phyloP scores from a whole-genome alignment of 202 grass and related monocot genomes.

The Cymbopogon flexuosus region DNA sequence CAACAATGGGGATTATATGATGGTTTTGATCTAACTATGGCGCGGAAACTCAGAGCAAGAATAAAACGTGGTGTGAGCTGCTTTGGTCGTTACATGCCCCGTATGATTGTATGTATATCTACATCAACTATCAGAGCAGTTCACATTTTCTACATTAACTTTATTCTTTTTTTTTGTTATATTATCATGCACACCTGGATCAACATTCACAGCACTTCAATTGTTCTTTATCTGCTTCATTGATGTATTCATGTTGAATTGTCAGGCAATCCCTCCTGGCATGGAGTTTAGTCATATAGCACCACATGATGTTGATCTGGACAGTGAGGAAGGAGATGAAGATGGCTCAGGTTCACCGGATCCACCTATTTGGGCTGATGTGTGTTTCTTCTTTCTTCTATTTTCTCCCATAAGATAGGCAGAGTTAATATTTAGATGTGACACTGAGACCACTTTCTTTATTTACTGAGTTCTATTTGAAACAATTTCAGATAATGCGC shows the following conservation, averaged over 20 bases:
- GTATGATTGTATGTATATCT: constrained; percentile 65
- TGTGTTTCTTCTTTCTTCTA: constrained; percentile 25
- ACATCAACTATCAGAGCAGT: constrained; percentile 6
- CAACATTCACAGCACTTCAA: constrained; percentile 9
- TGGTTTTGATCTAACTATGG: constrained; percentile 75
- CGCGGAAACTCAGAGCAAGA: constrained; percentile 58
- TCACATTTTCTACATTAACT: not conserved
- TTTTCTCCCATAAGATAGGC: not conserved
- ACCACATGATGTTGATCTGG: constrained; percentile 58
- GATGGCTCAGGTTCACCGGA: constrained; percentile 46
- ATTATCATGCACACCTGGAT: constrained; percentile 55
- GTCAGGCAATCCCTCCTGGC: constrained; percentile 70
- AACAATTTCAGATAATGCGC: constrained; percentile 64
- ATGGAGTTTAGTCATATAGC: constrained; percentile 77
- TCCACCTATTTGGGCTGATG: constrained; percentile 73
- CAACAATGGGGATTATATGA: constrained; percentile 83
- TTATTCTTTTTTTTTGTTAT: constrained; percentile 7
- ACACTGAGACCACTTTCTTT: not conserved
- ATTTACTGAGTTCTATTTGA: not conserved
- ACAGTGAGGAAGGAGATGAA: constrained; percentile 56
- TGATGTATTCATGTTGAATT: constrained; percentile 33
- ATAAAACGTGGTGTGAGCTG: constrained; percentile 59
- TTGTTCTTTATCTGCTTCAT: not conserved
- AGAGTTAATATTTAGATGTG: constrained; percentile 14
- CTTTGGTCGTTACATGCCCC: constrained; percentile 69